phyloP scores from a whole-genome alignment of 768 basidiomycete genomes.

The Lactarius quietus region DNA sequence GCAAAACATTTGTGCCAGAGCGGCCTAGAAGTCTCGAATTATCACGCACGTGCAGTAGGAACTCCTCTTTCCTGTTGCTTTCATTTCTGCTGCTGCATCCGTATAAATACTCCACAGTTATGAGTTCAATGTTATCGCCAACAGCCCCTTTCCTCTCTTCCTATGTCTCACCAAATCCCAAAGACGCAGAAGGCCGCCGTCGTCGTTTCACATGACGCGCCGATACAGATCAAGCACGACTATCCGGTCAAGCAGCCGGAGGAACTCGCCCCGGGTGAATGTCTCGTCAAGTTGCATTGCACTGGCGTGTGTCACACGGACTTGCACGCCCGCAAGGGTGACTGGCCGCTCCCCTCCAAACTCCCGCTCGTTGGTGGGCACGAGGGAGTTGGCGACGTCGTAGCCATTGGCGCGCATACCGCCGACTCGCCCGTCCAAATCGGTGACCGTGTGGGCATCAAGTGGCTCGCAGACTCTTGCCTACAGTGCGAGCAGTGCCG shows the following conservation, averaged over 20 bases:
- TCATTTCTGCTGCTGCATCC: background rate
- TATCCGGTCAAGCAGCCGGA: slow-evolving; percentile 53
- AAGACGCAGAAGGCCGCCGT: slow-evolving; percentile 43
- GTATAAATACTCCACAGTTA: slow-evolving; percentile 5
- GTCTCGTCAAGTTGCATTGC: slow-evolving; percentile 70
- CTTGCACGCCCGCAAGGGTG: slow-evolving; percentile 67
- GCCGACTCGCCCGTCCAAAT: slow-evolving; percentile 57
- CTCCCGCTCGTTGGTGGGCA: slow-evolving; percentile 77
- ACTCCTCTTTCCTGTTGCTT: background rate
- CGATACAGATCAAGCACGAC: slow-evolving; percentile 39
- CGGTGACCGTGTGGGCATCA: slow-evolving; percentile 81
- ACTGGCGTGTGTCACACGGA: slow-evolving; percentile 89
- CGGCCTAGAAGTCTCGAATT: background rate
- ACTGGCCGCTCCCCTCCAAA: slow-evolving; percentile 74
- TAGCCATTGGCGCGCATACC: slow-evolving; percentile 73
- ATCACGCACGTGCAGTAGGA: background rate
- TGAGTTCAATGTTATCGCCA: background rate
- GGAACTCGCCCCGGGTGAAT: slow-evolving; percentile 63
- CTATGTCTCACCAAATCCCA: slow-evolving; percentile 36
- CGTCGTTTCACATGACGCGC: slow-evolving; percentile 32
- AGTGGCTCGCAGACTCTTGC: slow-evolving; percentile 75
- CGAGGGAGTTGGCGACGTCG: slow-evolving; percentile 70
- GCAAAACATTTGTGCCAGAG: background rate
- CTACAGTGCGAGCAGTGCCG: slow-evolving; percentile 73
- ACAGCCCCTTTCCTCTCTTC: background rate